These are phyloP conservation scores for Funneliformis geosporum DNA, from an alignment of 192 early-diverging fungal genomes.

Conservation along the genomic window DNA sequence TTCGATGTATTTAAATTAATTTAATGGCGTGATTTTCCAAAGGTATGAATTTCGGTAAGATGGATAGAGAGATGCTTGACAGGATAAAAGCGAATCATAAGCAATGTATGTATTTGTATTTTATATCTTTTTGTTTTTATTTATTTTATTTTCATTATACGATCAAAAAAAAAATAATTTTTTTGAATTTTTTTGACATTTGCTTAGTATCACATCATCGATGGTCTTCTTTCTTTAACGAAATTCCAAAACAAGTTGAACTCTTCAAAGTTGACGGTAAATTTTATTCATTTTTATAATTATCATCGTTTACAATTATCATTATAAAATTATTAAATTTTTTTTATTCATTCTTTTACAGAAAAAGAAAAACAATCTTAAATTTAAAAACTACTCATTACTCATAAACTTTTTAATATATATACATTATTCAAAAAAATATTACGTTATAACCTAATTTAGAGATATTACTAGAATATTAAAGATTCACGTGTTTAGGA, in stretches of 20 bases:
- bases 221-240: conserved; percentile 14
- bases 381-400: not conserved
- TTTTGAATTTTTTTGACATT: not conserved
- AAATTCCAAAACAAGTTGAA: conserved; percentile 5
- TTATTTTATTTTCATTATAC: not conserved
- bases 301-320: not conserved
- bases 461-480: not conserved
- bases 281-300: not conserved
- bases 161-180: not conserved
- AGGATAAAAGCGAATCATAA: not conserved
- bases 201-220: conserved; percentile 1
- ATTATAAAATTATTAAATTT: too few relatives aligned
- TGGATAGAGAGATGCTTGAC: not conserved
- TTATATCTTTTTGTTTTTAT: not conserved
- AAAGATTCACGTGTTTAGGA: not conserved
- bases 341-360: not conserved
- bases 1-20: not conserved
- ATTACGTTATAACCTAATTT: not conserved
- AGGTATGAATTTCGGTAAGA: not conserved
- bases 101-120: not conserved
- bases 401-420: not conserved
- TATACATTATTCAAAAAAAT: not conserved
- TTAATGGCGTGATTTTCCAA: not conserved
- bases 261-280: not conserved
- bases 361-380: not conserved